Evolutionary conservation across 129 eudicot species (phyloP), one percentile per base, ranked within the genome.

Genomic region (Escallonia rubra): DNA sequence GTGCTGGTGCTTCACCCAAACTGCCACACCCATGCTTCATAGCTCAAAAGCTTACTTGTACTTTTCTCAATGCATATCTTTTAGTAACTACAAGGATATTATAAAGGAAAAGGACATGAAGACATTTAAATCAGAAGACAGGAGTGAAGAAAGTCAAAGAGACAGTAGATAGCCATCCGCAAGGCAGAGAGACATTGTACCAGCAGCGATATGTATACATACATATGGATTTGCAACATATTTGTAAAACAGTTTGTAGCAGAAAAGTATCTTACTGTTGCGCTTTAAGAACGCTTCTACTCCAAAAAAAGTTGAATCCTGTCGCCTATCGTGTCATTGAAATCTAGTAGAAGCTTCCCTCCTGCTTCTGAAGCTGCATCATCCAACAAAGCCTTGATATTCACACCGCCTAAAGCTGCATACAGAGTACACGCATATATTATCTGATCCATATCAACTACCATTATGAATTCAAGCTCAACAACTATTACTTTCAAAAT

Each of bases 231-330:
- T 54, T 54, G n/a, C 7, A 49, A 49, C 12, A 8, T 13, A 49
- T 49, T 13, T 7, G 9, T 8, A 49, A 54, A 6, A 54, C 3
- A 54, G 39, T 54, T 13, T 12, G 11, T 54, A 7, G 58, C 58
- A 14, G n/a, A 10, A 54, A 3, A 14, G n/a, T 16, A 54, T 38
- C 56, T 47, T 47, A n/a, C 6, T 11, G 34, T 16, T 15, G 46
- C 6, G 7, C 16, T 34, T 39, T 10, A 43, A 47, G 10, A 66
- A 40, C 70, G 40, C 39, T 57, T 58, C 76, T 83, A 93, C 86
- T 93, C 98, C 65, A 93, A 78, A 68, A 82, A 81, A 12, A 93
- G 92, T 78, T 86, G 96, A 64, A 89, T 89, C 76, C 96, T 72
- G 67, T 89, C 96, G 7, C 98, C 98, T 74, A 71, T 70, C 2